A percentile compares a stretch with the other conserved stretches of the same genome.
phyloP scores from a whole-genome alignment of 2,329 filamentous ascomycete species.

The Ophiocordyceps camponoti-leonardi region DNA sequence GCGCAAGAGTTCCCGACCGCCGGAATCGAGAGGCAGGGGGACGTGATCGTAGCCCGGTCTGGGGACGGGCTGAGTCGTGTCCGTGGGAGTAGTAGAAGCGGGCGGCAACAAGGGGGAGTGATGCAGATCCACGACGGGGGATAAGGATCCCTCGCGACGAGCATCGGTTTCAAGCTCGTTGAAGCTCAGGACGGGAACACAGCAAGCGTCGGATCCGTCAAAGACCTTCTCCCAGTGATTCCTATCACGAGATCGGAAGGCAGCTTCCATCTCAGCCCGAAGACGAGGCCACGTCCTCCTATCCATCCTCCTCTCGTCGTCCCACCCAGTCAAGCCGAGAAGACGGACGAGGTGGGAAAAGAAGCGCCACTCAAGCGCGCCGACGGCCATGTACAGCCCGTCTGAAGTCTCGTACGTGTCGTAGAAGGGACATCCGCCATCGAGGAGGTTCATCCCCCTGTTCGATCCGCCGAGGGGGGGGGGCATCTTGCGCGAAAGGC shows the following conservation, averaged over 20 bases:
- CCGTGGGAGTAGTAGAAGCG: slow-evolving; percentile 32
- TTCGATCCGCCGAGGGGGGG: slow-evolving; percentile 38
- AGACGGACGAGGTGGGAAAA: slow-evolving; percentile 51
- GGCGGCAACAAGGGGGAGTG: slow-evolving; percentile 46
- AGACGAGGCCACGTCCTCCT: slow-evolving; percentile 51
- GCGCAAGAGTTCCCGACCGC: slow-evolving; percentile 51
- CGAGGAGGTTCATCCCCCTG: slow-evolving; percentile 62
- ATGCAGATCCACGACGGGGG: slow-evolving; percentile 51
- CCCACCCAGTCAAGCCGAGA: slow-evolving; percentile 37
- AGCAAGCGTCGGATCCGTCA: slow-evolving; percentile 82
- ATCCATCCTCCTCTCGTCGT: slow-evolving; percentile 22
- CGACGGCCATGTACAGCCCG: slow-evolving; percentile 68
- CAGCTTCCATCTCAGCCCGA: slow-evolving; percentile 36
- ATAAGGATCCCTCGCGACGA: slow-evolving; percentile 46
- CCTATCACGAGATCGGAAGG: slow-evolving; percentile 55
- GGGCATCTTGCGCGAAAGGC: slow-evolving; percentile 46
- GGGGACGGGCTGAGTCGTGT: slow-evolving; percentile 16
- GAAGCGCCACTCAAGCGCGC: slow-evolving; percentile 78
- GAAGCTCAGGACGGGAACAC: slow-evolving; percentile 70
- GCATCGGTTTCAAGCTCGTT: slow-evolving; percentile 42
- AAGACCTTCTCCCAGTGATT: slow-evolving; percentile 74
- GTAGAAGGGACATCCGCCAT: slow-evolving; percentile 78
- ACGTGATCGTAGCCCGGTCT: slow-evolving; percentile 50
- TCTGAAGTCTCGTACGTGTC: slow-evolving; percentile 77
- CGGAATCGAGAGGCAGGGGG: slow-evolving; percentile 46